Conservation (phyloP, 441 rosid genomes). For the Flueggea neowawraea region DNA sequence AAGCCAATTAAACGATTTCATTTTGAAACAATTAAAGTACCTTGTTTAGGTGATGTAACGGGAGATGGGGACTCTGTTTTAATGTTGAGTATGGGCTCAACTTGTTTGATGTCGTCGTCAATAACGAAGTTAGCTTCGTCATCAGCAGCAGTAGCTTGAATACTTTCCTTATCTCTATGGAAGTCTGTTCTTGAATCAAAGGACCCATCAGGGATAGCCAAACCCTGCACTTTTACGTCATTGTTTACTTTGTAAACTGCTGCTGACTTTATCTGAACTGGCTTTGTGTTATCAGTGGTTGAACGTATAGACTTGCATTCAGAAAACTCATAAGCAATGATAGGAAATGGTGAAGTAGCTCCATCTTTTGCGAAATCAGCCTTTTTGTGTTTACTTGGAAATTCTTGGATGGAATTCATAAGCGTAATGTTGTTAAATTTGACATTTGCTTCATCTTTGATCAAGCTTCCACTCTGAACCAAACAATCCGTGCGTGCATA, state of each 20-base stretch:
- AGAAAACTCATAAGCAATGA: slow-evolving; percentile 15
- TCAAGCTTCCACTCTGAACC: slow-evolving; percentile 25
- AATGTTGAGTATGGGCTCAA: slow-evolving; percentile 45
- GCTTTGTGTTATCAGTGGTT: slow-evolving; percentile 13
- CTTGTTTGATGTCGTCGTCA: slow-evolving; percentile 15
- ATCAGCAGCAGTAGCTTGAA: slow-evolving; percentile 17
- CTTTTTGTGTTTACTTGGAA: slow-evolving; percentile 9
- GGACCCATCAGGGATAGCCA: slow-evolving; percentile 1
- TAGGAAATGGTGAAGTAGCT: slow-evolving; percentile 23
- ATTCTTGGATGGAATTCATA: slow-evolving; percentile 14
- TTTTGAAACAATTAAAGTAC: slow-evolving; percentile 27
- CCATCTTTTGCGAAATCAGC: slow-evolving; percentile 19
- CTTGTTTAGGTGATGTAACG: slow-evolving; percentile 38
- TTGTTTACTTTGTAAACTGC: slow-evolving; percentile 8
- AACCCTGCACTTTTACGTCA: slow-evolving; percentile 13
- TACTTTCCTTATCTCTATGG: slow-evolving; percentile 14
- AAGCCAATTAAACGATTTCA: not conserved
- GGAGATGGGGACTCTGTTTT: slow-evolving; percentile 33
- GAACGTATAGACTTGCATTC: slow-evolving; percentile 19
- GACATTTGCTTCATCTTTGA: slow-evolving; percentile 21
- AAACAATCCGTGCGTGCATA: slow-evolving; percentile 15
- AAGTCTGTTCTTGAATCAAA: slow-evolving; percentile 14
- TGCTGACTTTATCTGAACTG: slow-evolving; percentile 18
- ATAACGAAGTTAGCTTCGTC: slow-evolving; percentile 25
- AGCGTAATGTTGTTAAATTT: slow-evolving; percentile 7